phyloP scores from a whole-genome alignment of 805 yeast genomes.

The Candida orba region DNA sequence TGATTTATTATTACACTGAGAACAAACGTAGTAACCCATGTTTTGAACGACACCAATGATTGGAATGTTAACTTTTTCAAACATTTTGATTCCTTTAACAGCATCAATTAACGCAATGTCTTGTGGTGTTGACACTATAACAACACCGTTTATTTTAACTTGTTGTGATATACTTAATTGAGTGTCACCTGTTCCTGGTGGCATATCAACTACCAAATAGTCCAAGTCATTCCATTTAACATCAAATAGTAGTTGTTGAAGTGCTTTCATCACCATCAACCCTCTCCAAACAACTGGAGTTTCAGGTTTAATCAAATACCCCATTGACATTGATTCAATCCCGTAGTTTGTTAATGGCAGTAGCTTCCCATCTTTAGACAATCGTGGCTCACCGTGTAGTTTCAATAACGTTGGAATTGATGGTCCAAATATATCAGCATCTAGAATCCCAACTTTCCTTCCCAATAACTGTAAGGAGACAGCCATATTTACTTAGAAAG shows the following conservation, averaged over 20 bases:
- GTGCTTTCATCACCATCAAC: slow-evolving; percentile 77
- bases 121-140: slow-evolving; percentile 81
- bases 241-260: slow-evolving; percentile 77
- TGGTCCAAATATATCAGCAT: slow-evolving; percentile 82
- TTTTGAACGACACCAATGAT: slow-evolving; percentile 74
- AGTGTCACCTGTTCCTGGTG: slow-evolving; percentile 89
- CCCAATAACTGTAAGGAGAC: slow-evolving; percentile 48
- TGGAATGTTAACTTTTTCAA: slow-evolving; percentile 62
- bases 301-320: slow-evolving; percentile 59
- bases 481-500: slow-evolving; percentile 48
- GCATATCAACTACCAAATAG: slow-evolving; percentile 71
- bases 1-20: slow-evolving; percentile 65
- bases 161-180: slow-evolving; percentile 80
- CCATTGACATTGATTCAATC: slow-evolving; percentile 83
- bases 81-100: slow-evolving; percentile 73
- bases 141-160: slow-evolving; percentile 68
- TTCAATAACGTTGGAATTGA: slow-evolving; percentile 67
- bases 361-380: slow-evolving; percentile 44
- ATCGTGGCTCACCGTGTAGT: slow-evolving; percentile 63
- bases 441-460: slow-evolving; percentile 59
- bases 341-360: slow-evolving; percentile 71
- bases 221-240: slow-evolving; percentile 71
- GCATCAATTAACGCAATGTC: slow-evolving; percentile 80
- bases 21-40: slow-evolving; percentile 73
- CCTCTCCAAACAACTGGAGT: slow-evolving; percentile 84